Evolutionary conservation across 2,329 filamentous ascomycete species (phyloP), one percentile per base, ranked within the genome.

Genomic region (Penicillium sp.): DNA sequence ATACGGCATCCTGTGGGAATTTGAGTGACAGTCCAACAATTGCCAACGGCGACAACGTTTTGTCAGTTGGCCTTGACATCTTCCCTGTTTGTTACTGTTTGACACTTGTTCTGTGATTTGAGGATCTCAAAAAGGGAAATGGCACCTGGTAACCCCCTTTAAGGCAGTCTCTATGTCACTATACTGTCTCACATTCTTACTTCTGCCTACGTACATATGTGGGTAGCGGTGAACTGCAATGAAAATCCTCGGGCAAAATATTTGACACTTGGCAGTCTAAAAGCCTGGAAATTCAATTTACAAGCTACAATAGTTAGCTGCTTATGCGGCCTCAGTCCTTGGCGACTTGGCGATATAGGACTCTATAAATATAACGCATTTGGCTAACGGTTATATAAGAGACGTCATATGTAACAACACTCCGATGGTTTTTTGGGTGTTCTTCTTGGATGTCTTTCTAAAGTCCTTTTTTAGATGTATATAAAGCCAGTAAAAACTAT

Each of bases 21-120:
- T 62, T 57, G 9, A 65, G 49, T 2, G 64, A 62, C 3, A 69
- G 7, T 3, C 67, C 67, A 10, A 69, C 52, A 4, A 69, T 51
- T 17, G 67, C 67, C 10, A 69, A 53, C 0, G 67, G 60, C 9
- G 50, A 33, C n/a, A 60, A 33, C 8, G 12, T 25, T 17, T 59
- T 40, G 5, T 45, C 51, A 53, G 17, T 21, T 12, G n/a, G 7
- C 10, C 13, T 17, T n/a, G 37, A 15, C 38, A 51, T 51, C 4
- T 19, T 50, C 12, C 37, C n/a, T 40, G 2, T 40, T 40, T 21
- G n/a, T 21, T 40, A 40, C n/a, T 40, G n/a, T 40, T 21, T 21
- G 37, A 19, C n/a, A 8, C n/a, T 40, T 40, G n/a, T 19, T 31
- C 17, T 29, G 31, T 23, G 4, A 37, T n/a, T 29, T 40, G 19